Evolutionary conservation across 345 rosid species (phyloP), one percentile per base, ranked within the genome.

Genomic region (Sisymbrium irio): DNA sequence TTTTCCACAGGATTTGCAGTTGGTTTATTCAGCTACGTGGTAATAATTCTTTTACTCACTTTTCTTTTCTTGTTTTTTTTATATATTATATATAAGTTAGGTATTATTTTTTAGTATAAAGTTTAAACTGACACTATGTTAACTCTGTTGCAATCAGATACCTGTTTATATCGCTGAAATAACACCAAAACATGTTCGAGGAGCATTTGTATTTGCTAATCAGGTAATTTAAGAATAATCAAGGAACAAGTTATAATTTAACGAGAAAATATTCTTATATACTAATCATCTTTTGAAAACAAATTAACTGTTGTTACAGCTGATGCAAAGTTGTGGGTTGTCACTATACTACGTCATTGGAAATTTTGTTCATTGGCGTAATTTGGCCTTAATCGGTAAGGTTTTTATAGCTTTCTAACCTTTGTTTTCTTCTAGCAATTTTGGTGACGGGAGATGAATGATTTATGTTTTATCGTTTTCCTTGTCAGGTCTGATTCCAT

Each of bases 1-100:
- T 4, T 82, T 4, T 67, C 79, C 18, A 41, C 75, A 1, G 87
- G 87, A 64, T 69, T 79, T 63, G 81, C 72, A 0, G 80, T 77
- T 57, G 87, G 87, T 54, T 17, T 82, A 25, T 71, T 40, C 33
- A 60, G 80, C 66, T 84, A 82, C 20, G 78, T 82, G 78, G 87
- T 83, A 78, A 77, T 63, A 5, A 27, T 1, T 62, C 40, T 67
- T 56, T 27, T 39, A 60, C 30, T 9, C 50, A 17, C 36, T 37
- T 55, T 27, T 4, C 50, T n/a, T n/a, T n/a, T 17, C 0, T 42
- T 6, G 5, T 1, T 4, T 30, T 15, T 2, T 55, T 32, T 14
- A 30, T 42, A 35, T 7, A 1, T 13, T 41, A 50, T 22, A 50
- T 50, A 22, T 22, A 22, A 22, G 56, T 22, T 50, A 22, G 10